phyloP scores from a whole-genome alignment of 2,329 filamentous ascomycete species.

The Fusarium graminum region DNA sequence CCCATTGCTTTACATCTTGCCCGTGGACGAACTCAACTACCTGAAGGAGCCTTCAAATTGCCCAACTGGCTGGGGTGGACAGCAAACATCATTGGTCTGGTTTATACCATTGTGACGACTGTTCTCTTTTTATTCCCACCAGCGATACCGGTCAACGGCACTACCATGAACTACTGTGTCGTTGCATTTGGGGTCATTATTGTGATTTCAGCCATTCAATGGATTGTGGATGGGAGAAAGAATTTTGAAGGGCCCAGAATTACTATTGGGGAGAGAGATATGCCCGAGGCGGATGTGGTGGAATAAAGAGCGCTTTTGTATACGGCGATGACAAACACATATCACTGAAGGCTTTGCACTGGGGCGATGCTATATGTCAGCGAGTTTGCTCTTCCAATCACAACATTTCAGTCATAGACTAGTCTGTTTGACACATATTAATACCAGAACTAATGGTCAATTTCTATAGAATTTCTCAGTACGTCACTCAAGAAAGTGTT shows the following conservation, averaged over 20 bases:
- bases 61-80: constrained; percentile 55
- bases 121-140: constrained; percentile 81
- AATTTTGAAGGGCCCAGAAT: constrained; percentile 51
- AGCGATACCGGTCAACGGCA: constrained; percentile 70
- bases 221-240: constrained; percentile 62
- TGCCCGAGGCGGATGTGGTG: background rate
- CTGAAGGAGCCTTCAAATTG: constrained; percentile 59
- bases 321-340: background rate
- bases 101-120: constrained; percentile 75
- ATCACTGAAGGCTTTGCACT: background rate
- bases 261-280: constrained; percentile 8
- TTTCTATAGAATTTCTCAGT: no score
- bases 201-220: constrained; percentile 57
- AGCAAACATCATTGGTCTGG: constrained; percentile 62
- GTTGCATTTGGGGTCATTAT: constrained; percentile 62
- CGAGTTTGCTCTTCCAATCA: background rate
- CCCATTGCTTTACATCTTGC: constrained; percentile 78
- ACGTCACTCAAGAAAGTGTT: background rate
- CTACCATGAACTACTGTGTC: constrained; percentile 73
- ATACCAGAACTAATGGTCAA: no score
- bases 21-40: constrained; percentile 73
- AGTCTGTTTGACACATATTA: background rate
- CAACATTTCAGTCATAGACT: background rate
- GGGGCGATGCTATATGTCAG: background rate
- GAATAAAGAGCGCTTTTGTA: background rate